These are phyloP conservation scores for Aspergillus unguis DNA, from an alignment of 2,329 filamentous ascomycete genomes.

Conservation along the genomic window DNA sequence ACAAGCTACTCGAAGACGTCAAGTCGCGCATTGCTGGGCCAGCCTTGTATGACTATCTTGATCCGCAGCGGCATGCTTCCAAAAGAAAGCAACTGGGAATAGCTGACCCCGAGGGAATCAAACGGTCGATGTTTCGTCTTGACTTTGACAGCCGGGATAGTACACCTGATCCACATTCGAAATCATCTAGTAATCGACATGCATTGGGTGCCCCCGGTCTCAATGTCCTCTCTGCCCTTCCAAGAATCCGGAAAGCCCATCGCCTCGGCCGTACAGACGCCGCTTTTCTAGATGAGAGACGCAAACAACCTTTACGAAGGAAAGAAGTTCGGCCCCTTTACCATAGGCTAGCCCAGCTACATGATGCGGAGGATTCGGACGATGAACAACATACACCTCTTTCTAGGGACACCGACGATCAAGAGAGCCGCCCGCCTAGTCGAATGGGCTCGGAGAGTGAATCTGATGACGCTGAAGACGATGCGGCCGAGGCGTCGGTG, in stretches of 20 bases:
- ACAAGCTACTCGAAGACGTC: conserved; percentile 85
- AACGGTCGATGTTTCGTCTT: conserved; percentile 55
- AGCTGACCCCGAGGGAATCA: conserved; percentile 62
- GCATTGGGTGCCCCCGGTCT: conserved; percentile 35
- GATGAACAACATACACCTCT: conserved; percentile 70
- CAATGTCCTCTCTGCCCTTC: conserved; percentile 62
- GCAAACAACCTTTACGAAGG: conserved; percentile 52
- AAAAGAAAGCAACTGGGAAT: conserved; percentile 79
- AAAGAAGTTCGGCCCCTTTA: conserved; percentile 76
- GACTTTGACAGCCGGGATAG: conserved; percentile 59
- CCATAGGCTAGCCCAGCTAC: conserved; percentile 70
- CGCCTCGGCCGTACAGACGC: conserved; percentile 58
- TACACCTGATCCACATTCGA: conserved; percentile 56
- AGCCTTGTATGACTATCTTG: conserved; percentile 73
- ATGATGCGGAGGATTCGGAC: conserved; percentile 80
- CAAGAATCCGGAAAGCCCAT: conserved; percentile 68
- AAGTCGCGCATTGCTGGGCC: conserved; percentile 82
- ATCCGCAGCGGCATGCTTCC: conserved; percentile 74
- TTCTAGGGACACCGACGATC: conserved; percentile 76
- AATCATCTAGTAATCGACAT: conserved; percentile 40
- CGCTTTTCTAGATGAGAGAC: conserved; percentile 67
- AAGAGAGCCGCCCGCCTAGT: conserved; percentile 76
- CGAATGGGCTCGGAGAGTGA: conserved; percentile 57
- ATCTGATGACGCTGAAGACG: conserved; percentile 47
- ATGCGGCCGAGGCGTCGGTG: conserved; percentile 26